Evolutionary conservation across 345 rosid genomes (phyloP).

Genomic region (Arabidopsis arenosa): DNA sequence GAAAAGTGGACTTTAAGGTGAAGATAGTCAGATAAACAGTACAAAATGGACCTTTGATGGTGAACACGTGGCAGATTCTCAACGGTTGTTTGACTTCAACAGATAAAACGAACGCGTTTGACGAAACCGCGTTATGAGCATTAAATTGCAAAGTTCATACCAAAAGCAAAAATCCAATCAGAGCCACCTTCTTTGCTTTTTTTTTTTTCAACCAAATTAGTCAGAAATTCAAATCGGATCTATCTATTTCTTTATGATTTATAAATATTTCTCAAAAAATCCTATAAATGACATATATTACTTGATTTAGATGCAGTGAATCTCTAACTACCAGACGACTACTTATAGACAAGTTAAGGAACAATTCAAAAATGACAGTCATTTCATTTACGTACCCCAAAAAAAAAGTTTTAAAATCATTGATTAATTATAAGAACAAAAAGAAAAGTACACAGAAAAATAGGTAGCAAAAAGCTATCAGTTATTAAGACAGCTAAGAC

Average conservation of each 20-base stretch:
- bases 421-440: background rate
- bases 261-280: background rate
- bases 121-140: slow-evolving; percentile 39
- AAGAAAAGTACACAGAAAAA: background rate
- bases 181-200: slow-evolving; percentile 12
- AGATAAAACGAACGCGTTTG: slow-evolving; percentile 26
- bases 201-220: background rate
- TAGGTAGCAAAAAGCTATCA: slow-evolving; percentile 17
- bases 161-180: slow-evolving; percentile 13
- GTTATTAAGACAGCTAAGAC: slow-evolving; percentile 23
- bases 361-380: slow-evolving; percentile 10
- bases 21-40: background rate
- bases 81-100: slow-evolving; percentile 17
- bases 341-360: slow-evolving; percentile 26
- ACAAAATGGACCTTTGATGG: background rate
- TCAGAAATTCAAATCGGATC: slow-evolving; percentile 11
- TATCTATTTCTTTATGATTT: background rate
- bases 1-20: slow-evolving; percentile 24
- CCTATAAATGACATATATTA: background rate
- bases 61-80: slow-evolving; percentile 2
- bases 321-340: slow-evolving; percentile 30
- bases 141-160: slow-evolving; percentile 25
- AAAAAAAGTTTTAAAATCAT: background rate
- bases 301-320: slow-evolving; percentile 36
- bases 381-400: background rate